phyloP scores from a whole-genome alignment of 208 protist genomes.

The Trypanosoma platydactyli region DNA sequence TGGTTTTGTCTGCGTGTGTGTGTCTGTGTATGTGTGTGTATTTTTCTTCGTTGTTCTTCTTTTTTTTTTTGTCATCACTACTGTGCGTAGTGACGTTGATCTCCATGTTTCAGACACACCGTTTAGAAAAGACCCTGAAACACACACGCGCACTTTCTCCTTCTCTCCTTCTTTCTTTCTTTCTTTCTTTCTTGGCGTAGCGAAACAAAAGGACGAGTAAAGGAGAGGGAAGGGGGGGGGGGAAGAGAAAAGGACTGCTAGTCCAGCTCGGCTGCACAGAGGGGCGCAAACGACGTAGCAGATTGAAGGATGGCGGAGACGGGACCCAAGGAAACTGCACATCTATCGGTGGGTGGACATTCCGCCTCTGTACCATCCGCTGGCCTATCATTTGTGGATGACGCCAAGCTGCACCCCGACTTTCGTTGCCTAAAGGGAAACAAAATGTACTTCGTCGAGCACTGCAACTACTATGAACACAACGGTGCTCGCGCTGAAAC shows the following conservation, averaged over 20 bases:
- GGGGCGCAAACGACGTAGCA: no score
- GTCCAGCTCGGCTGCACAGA: no score
- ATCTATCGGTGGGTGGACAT: background rate
- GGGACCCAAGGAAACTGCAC: background rate
- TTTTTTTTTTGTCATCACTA: background rate
- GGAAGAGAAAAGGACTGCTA: no score
- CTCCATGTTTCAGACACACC: background rate
- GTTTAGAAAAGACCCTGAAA: no score
- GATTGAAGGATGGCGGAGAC: background rate
- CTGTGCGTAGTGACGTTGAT: conserved; percentile 2
- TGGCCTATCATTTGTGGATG: conserved; percentile 20
- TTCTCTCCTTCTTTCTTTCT: conserved; percentile 10
- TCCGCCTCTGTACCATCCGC: background rate
- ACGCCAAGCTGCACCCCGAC: conserved; percentile 6
- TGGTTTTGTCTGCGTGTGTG: background rate
- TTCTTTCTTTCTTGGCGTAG: conserved; percentile 1
- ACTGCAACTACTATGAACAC: conserved; percentile 5
- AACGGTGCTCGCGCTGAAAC: conserved; percentile 3
- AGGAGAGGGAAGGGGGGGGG: no score
- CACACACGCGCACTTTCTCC: no score
- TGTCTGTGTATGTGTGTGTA: conserved; percentile 2
- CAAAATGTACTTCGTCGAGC: conserved; percentile 22
- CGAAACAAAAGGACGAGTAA: no score
- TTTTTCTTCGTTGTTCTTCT: background rate
- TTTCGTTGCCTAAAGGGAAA: conserved; percentile 23